These are phyloP conservation scores for Hanseniaspora guilliermondii DNA, from an alignment of 805 yeast genomes.

Conservation along the genomic window DNA sequence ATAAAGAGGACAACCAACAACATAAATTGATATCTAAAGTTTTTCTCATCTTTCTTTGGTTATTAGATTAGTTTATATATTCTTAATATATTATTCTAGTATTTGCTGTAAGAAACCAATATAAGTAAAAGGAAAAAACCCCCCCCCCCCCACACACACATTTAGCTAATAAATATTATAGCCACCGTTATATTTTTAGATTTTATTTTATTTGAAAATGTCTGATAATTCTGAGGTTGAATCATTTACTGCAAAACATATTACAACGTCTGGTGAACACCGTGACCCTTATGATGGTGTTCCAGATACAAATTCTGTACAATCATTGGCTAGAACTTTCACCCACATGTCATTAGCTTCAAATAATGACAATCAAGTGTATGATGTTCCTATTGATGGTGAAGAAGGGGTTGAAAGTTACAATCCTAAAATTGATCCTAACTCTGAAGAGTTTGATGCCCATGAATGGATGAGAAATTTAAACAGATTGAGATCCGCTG, in stretches of 20 bases:
- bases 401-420: conserved; percentile 14
- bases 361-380: not conserved
- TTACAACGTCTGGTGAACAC: not conserved
- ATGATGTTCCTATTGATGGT: conserved; percentile 9
- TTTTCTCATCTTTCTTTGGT: too few species aligned
- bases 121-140: too few species aligned
- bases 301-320: conserved; percentile 5
- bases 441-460: conserved; percentile 44
- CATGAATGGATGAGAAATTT: conserved; percentile 58
- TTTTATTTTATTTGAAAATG: too few species aligned
- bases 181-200: too few species aligned
- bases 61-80: too few species aligned
- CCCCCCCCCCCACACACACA: too few species aligned
- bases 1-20: too few species aligned
- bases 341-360: conserved; percentile 9
- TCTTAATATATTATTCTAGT: too few species aligned
- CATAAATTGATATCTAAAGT: too few species aligned
- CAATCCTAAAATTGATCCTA: conserved; percentile 44
- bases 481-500: conserved; percentile 39
- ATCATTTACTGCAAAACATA: conserved; percentile 1
- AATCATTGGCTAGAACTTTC: conserved; percentile 9
- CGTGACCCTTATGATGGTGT: not conserved
- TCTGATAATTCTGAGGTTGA: conserved; percentile 11
- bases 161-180: too few species aligned
- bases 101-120: too few species aligned